Evolutionary conservation across 2,329 filamentous ascomycete species (phyloP), one percentile per base, ranked within the genome.

Genomic region (Botryotinia convoluta): DNA sequence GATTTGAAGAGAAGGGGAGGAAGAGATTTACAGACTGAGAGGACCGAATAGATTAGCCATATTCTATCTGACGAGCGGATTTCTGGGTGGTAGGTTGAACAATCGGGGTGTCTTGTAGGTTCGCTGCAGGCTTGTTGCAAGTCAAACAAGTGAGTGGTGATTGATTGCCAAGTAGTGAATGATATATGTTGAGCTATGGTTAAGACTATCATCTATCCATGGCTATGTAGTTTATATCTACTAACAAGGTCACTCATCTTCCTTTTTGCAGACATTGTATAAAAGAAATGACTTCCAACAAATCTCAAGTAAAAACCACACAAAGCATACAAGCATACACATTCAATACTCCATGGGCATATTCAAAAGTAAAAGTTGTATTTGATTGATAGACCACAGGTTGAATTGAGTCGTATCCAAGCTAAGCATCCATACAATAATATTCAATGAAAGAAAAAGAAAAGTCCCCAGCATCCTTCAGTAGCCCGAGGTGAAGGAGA

Each of bases 361-460:
- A 22, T 57, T 18, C n/a, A 2, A 37, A 10, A 68, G 9, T 6
- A 57, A 16, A 42, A 0, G 3, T 29, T 22, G 18, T 42, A 39
- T 42, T 22, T 29, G 48, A 42, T 57, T n/a, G 35, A 57, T 32
- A 42, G n/a, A 42, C 48, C 65, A 26, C 48, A 57, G 9, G 35
- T 57, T 68, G 35, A 57, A 57, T 68, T 57, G 65, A 57, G 48
- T 22, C 48, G 29, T 57, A 57, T 32, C 48, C 35, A 68, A 42
- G 35, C 51, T 32, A 57, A 32, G 8, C 14, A 32, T 26, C 18
- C 37, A 69, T 20, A 37, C 35, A 57, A 26, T 32, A 18, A 32
- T 32, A 44, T 57, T 32, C 10, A 14, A 32, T 14, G 18, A 42
- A 42, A n/a, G 42, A 14, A 22, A 32, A 20, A 5, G 20, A 44